Evolutionary conservation across 345 rosid genomes (phyloP).

Genomic region (Eutrema heterophyllum): DNA sequence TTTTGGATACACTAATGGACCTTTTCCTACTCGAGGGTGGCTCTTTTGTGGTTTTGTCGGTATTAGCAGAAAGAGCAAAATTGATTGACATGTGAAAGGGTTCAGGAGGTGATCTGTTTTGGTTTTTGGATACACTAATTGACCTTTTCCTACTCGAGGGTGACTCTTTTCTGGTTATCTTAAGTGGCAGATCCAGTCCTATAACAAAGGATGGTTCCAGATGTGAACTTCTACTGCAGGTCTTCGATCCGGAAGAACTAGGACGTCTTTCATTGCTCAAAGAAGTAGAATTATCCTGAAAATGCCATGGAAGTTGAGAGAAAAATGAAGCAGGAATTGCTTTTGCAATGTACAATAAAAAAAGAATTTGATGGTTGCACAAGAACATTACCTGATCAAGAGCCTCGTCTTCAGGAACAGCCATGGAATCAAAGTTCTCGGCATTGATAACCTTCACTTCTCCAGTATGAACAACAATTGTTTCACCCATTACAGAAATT

Average conservation of each 20-base stretch:
- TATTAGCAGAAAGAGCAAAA: background rate
- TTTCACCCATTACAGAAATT: slow-evolving; percentile 5
- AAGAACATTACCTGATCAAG: slow-evolving; percentile 36
- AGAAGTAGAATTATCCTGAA: slow-evolving; percentile 29
- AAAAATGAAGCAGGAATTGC: background rate
- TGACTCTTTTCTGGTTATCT: slow-evolving; percentile 13
- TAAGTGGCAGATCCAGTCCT: slow-evolving; percentile 2
- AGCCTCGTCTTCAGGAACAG: slow-evolving; percentile 24
- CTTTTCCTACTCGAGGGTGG: slow-evolving; percentile 11
- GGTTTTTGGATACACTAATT: background rate
- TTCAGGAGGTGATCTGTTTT: slow-evolving; percentile 12
- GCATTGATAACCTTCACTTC: slow-evolving; percentile 15
- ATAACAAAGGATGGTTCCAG: background rate
- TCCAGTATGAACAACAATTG: slow-evolving; percentile 3
- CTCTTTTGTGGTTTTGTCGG: background rate
- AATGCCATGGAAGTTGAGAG: slow-evolving; percentile 23
- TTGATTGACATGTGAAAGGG: background rate
- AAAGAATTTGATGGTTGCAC: background rate
- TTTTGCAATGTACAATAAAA: background rate
- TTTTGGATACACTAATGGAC: background rate
- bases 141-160: slow-evolving; percentile 11
- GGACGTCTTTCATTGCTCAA: slow-evolving; percentile 37
- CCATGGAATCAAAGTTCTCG: slow-evolving; percentile 26
- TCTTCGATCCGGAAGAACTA: slow-evolving; percentile 25
- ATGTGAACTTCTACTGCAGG: background rate